A percentile compares a stretch with the other conserved stretches of the same genome.
These are phyloP conservation scores for Serendipita sp. DNA, from an alignment of 768 basidiomycete genomes.

Conservation along the genomic window DNA sequence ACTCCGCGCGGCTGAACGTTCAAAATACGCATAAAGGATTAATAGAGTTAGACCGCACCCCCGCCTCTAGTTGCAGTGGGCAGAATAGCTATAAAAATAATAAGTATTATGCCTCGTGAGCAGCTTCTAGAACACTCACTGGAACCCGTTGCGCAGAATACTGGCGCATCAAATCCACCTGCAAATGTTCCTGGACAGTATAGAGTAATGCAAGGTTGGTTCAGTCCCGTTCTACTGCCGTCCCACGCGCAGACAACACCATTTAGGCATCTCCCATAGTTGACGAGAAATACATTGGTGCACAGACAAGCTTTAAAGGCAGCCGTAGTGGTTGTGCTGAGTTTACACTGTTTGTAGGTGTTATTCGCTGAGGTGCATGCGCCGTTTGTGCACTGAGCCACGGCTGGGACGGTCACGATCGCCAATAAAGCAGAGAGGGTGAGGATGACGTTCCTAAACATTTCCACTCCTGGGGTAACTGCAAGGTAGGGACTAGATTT, in stretches of 20 bases:
- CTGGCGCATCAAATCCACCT: neutral
- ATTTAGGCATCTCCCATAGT: neutral
- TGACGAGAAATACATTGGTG: neutral
- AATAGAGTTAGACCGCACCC: no score
- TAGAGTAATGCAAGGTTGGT: neutral
- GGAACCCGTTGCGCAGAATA: neutral
- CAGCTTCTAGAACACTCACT: no score
- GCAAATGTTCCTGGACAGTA: neutral
- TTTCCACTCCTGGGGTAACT: neutral
- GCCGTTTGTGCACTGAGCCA: neutral
- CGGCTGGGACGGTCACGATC: neutral
- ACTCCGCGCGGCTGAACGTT: no score
- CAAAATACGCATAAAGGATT: no score
- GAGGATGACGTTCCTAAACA: neutral
- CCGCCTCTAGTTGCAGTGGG: no score
- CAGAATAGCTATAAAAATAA: no score
- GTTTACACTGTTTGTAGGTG: neutral
- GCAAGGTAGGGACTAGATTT: neutral
- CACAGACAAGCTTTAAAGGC: neutral
- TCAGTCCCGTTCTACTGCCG: neutral
- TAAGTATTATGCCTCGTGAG: no score
- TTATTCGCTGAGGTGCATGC: neutral
- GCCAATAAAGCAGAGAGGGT: neutral
- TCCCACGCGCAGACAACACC: neutral
- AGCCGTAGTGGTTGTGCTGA: neutral